phyloP scores from a whole-genome alignment of 2,329 filamentous ascomycete genomes.

The Epichloe aotearoae region DNA sequence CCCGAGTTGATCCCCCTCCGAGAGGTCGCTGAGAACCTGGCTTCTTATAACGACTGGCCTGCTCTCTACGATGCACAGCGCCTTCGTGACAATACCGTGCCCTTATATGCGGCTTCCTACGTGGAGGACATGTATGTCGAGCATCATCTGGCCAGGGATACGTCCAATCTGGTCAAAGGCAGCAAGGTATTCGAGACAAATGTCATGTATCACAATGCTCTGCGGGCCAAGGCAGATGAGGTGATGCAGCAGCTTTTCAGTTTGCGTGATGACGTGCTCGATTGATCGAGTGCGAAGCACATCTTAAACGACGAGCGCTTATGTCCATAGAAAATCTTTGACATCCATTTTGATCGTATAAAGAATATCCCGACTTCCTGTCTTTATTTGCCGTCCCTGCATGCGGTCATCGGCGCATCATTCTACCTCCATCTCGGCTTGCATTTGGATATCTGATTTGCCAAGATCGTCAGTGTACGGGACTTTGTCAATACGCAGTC shows the following conservation, averaged over 20 bases:
- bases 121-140: constrained; percentile 91
- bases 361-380: not conserved
- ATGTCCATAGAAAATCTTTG: no score
- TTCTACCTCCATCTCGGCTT: constrained; percentile 35
- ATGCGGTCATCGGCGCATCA: constrained; percentile 5
- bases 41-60: constrained; percentile 56
- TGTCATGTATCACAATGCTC: constrained; percentile 71
- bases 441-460: constrained; percentile 33
- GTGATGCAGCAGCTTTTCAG: constrained; percentile 65
- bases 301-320: no score
- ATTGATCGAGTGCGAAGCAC: constrained; percentile 22
- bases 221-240: constrained; percentile 61
- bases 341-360: not conserved
- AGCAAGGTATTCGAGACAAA: constrained; percentile 79
- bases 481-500: not conserved
- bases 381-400: not conserved
- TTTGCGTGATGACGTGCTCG: constrained; percentile 55
- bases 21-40: constrained; percentile 57
- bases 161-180: constrained; percentile 59
- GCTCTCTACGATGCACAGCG: constrained; percentile 62
- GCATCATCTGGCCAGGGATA: constrained; percentile 57
- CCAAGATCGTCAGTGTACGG: not conserved
- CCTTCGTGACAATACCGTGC: constrained; percentile 64
- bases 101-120: constrained; percentile 74
- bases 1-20: constrained; percentile 58